These are phyloP conservation scores for Achlya hypogyna DNA, from an alignment of 352 stramenopile genomes.

Conservation along the genomic window DNA sequence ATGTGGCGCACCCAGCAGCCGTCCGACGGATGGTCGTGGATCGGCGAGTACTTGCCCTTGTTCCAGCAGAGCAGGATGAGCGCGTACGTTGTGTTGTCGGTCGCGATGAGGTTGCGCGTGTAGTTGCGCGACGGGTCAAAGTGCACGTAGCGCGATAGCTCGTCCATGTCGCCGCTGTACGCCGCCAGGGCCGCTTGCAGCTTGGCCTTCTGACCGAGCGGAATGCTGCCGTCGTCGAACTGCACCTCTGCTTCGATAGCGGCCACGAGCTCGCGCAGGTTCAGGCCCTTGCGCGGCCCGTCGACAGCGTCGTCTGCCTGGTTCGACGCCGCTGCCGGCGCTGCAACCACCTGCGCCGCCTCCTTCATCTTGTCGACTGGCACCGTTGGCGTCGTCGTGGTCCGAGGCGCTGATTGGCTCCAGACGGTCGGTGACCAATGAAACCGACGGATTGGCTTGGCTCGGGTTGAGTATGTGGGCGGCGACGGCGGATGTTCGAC, in stretches of 20 bases:
- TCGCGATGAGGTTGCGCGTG: slow-evolving; percentile 91
- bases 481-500: not conserved
- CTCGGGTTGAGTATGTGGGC: not conserved
- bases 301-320: not conserved
- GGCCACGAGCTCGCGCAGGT: slow-evolving; percentile 8
- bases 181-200: not conserved
- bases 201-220: slow-evolving; percentile 9
- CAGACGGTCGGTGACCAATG: not conserved
- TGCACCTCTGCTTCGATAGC: slow-evolving; percentile 14
- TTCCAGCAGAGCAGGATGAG: slow-evolving; percentile 93
- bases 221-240: not conserved
- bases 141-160: slow-evolving; percentile 66
- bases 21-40: slow-evolving; percentile 90
- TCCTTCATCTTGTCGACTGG: not conserved
- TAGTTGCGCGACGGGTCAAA: slow-evolving; percentile 85
- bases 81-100: slow-evolving; percentile 88
- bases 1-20: slow-evolving; percentile 88
- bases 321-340: not conserved
- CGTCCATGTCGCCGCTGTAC: slow-evolving; percentile 42
- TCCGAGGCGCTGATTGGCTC: not conserved
- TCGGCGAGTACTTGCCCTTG: slow-evolving; percentile 75
- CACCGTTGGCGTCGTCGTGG: not conserved
- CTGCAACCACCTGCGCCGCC: not conserved
- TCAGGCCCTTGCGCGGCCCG: too few species aligned
- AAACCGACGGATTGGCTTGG: not conserved